Evolutionary conservation across 306 rosid species (phyloP), one percentile per base, ranked within the genome.

Genomic region (Sindora glabra): DNA sequence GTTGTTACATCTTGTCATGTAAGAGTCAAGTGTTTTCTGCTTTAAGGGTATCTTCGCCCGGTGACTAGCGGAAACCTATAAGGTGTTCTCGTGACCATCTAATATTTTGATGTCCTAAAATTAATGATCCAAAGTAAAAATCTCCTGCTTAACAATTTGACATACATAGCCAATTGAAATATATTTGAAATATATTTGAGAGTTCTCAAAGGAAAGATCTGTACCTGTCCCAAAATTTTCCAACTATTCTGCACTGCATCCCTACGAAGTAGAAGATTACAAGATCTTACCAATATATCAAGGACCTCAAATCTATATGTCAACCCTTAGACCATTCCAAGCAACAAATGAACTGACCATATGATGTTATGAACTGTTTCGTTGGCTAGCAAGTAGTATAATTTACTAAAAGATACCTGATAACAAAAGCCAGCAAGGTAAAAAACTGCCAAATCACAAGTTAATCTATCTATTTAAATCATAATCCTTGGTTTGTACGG

Each of bases 351-450:
- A 59, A 66, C 66, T 8, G 78, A 91, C 98, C 98, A 92, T 63
- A 92, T 88, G 68, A 92, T 86, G 73, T 92, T 96, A 78, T 89
- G 96, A 42, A 88, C 96, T 13, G 98, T 92, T 74, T 92, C 95
- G 53, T 83, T 92, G n/a, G 98, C 96, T 33, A 89, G 85, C 81
- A 92, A 81, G 79, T 92, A 92, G 72, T 92, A 77, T 70, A 86
- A 24, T 66, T 92, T 88, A 68, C 88, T 96, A 0, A 96, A 86
- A 59, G 94, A 80, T 37, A 77, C 90, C 98, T 91, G 63, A 49
- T 73, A 64, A 61, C 61, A 72, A 67, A 52, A 48, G 48, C 29
- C 50, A 64, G 21, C 56, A 41, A 46, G 37, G 71, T 62, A 78
- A 61, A 56, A 19, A 70, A 54, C 52, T 30, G 15, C 15, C 23